Percentiles rank a stretch among this genome's conserved stretches.
Evolutionary conservation across 2,329 filamentous ascomycete genomes (phyloP).

Genomic region (Clarireedia hainanense): DNA sequence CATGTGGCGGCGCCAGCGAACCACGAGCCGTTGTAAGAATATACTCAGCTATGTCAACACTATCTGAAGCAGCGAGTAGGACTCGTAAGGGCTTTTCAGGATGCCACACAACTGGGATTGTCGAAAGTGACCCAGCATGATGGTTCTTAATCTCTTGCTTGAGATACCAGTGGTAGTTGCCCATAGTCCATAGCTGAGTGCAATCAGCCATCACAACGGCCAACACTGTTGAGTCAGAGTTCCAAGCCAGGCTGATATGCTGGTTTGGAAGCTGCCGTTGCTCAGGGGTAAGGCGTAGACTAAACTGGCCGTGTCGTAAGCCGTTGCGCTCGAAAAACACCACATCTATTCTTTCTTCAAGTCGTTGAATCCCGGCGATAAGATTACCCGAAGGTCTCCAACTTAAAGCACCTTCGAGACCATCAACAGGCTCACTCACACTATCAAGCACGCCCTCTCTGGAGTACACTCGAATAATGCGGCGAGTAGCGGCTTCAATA

Average conservation of each 20-base stretch:
- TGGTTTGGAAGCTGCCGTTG: conserved; percentile 47
- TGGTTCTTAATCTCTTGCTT: conserved; percentile 71
- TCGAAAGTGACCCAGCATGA: conserved; percentile 30
- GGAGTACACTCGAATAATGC: conserved; percentile 83
- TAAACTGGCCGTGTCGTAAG: conserved; percentile 91
- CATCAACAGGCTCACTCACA: conserved; percentile 89
- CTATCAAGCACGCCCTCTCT: conserved; percentile 86
- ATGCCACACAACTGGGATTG: conserved; percentile 56
- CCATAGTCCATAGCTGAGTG: conserved; percentile 92
- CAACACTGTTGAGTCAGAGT: conserved; percentile 82
- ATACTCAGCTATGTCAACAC: conserved; percentile 56
- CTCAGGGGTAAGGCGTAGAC: conserved; percentile 58
- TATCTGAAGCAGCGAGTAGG: conserved; percentile 42
- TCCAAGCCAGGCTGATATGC: conserved; percentile 71
- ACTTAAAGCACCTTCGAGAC: conserved; percentile 77
- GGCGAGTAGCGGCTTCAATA: conserved; percentile 58
- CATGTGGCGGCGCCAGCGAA: conserved; percentile 60
- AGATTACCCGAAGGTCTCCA: conserved; percentile 90
- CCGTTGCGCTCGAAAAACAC: conserved; percentile 97
- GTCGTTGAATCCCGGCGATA: conserved; percentile 75
- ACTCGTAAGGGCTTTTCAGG: conserved; percentile 73
- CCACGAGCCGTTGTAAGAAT: conserved; percentile 62
- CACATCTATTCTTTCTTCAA: conserved; percentile 64
- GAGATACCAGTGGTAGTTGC: conserved; percentile 96
- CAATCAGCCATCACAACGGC: conserved; percentile 68